Base-by-base conservation (phyloP, 495 filamentous ascomycete genomes). In the Glutinoglossum americanum region DNA sequence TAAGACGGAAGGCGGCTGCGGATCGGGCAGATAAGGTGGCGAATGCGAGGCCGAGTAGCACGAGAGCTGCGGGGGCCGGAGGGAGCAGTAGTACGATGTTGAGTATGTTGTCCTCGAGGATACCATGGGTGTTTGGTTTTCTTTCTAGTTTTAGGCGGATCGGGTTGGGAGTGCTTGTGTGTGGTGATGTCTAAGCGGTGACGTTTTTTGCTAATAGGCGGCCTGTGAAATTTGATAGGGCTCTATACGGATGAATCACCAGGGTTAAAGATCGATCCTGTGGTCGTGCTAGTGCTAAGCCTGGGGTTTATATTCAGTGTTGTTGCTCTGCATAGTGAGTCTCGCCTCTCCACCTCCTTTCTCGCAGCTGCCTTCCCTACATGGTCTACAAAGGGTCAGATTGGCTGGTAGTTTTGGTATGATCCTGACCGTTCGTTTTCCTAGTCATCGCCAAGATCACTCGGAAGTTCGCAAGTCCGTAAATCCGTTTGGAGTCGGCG, bases 241-340 rank as follows among this genome's bases (percentile, higher is more conserved):
- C 84, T 98, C n/a, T 98, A 98, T 78, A 98, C 92, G 41, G 92
- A 98, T 66, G 92, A 98, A 76, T 87, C 82, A 61, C 90, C 93
- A 58, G 92, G 92, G 60, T 72, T 98, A 61, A 90, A 94, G 70
- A 92, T 98, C 59, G 92, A 98, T 67, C 92, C 92, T 21, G 89
- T 98, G 39, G 88, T 98, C 55, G 92, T 98, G 49, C 74, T 98
- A 66, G 89, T 94, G 60, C 77, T 98, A 62, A 89, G 83, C 61
- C 76, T 98, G 61, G 92, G 90, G 47, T 98, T 98, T 72, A 98
- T 98, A 69, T 94, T 97, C 74, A 92, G 85, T 64, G 92, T 98
- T 67, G 92, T 98, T 64, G 89, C 87, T 63, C 75, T 98, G 69
- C 92, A 98, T 71, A 85, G 92, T 98, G 80, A 61, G 85, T 77